A percentile compares a stretch with the other conserved stretches of the same genome.
Evolutionary conservation across 139 green algal genomes (phyloP).

Genomic region (Chlamydomonas sp.): DNA sequence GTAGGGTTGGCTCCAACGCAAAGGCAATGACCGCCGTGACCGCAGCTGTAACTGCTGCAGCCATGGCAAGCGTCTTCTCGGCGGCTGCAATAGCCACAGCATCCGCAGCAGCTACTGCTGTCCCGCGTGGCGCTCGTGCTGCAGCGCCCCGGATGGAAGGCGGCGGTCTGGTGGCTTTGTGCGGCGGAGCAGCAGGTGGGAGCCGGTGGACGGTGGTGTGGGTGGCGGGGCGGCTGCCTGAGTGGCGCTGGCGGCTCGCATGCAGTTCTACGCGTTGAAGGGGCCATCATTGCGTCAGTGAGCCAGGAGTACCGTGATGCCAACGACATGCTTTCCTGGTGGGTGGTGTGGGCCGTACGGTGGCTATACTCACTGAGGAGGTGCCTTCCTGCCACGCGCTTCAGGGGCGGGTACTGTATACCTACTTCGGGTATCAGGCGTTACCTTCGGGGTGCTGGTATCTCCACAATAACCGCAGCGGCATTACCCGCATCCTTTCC

Average conservation of each 20-base stretch:
- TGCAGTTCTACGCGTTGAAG: conserved; percentile 27
- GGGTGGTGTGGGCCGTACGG: not conserved
- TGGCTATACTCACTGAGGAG: not conserved
- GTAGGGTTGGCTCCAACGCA: not conserved
- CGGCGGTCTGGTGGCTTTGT: not conserved
- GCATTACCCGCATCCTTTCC: not conserved
- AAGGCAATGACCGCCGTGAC: conserved; percentile 9
- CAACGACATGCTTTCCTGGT: conserved; percentile 24
- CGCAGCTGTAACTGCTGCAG: not conserved
- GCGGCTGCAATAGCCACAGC: not conserved
- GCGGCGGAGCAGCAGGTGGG: not conserved
- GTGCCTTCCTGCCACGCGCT: too few species aligned
- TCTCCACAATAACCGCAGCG: not conserved
- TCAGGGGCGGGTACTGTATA: not conserved
- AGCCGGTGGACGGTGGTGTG: not conserved
- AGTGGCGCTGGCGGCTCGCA: not conserved
- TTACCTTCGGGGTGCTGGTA: not conserved
- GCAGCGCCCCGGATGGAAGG: not conserved
- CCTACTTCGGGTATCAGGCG: not conserved
- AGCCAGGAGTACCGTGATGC: not conserved
- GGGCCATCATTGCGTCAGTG: not conserved
- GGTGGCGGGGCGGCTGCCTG: conserved; percentile 1
- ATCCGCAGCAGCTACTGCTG: not conserved
- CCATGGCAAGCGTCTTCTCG: not conserved
- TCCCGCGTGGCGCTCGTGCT: not conserved